A percentile compares a stretch with the other conserved stretches of the same genome.
Conservation (phyloP, 2,329 filamentous ascomycete species). For the Myotisia sp. region DNA sequence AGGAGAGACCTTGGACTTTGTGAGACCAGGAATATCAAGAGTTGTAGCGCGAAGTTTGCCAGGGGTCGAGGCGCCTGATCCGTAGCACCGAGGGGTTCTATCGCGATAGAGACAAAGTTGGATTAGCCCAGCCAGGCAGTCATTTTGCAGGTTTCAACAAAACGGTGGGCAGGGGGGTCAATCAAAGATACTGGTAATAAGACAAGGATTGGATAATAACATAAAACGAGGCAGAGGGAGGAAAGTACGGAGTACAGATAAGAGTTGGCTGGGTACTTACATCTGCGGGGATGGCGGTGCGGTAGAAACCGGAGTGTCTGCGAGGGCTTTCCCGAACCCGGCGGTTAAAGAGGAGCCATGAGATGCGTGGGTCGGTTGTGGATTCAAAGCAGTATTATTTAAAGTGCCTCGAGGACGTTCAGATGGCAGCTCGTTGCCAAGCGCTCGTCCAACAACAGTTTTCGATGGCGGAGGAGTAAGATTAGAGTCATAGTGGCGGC, state of each 20-base stretch:
- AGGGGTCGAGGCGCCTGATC: constrained; percentile 64
- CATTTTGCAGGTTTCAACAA: background rate
- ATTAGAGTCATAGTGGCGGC: constrained; percentile 16
- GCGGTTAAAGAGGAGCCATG: constrained; percentile 18
- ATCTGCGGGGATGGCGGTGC: constrained; percentile 49
- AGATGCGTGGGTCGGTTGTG: too few relatives aligned
- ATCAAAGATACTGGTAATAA: constrained; percentile 9
- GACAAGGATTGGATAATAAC: too few relatives aligned
- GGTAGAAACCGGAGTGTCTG: constrained; percentile 50
- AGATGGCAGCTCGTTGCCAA: constrained; percentile 29
- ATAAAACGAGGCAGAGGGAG: constrained; percentile 12
- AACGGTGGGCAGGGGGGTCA: constrained; percentile 4
- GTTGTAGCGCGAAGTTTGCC: constrained; percentile 77
- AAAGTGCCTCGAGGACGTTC: constrained; percentile 13
- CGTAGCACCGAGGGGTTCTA: constrained; percentile 33
- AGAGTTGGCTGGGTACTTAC: constrained; percentile 32
- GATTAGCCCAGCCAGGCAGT: constrained; percentile 2
- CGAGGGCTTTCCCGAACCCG: constrained; percentile 41
- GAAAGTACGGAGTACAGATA: constrained; percentile 1
- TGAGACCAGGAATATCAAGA: constrained; percentile 91
- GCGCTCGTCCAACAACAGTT: constrained; percentile 29
- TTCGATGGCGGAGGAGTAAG: constrained; percentile 24
- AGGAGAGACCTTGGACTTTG: constrained; percentile 84
- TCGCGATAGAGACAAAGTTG: background rate
- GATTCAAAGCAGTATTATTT: background rate